Evolutionary conservation across 306 rosid genomes (phyloP), one percentile per base, ranked within the genome.

Genomic region (Adenanthera pavonina): DNA sequence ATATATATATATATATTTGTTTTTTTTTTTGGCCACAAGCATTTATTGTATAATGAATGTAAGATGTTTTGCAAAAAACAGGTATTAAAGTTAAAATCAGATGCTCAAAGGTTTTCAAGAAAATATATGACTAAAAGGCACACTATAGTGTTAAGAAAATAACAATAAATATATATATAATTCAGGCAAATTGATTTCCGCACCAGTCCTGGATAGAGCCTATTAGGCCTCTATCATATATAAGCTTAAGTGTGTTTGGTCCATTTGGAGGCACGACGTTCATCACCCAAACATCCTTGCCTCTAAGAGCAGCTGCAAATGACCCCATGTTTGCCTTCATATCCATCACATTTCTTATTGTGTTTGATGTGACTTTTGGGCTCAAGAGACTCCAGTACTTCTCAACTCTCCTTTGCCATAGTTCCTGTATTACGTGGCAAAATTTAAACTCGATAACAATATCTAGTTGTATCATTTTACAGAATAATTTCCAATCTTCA

Each of bases 251-350:
- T 19, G 97, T 92, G 85, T 93, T 93, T 12, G 87, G 92, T 84
- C 98, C 97, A 68, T 93, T 97, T 73, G 90, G 89, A 14, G 97
- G 91, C 16, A 93, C 96, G 70, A 91, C 98, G 67, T 93, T 95
- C 99, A 95, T 93, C 87, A 92, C 99, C 99, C 99, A 95, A 68
- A 93, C 98, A 75, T 89, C 81, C 86, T 93, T 95, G 78, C 75
- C 92, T 82, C 78, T 92, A 56, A 95, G 87, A 79, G 98, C 97
- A 89, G 99, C 97, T 52, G 87, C 99, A 86, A 92, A 93, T 52
- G 98, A 93, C 35, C 97, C 97, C 98, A 95, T 85, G 81, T 82
- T 69, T 75, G 99, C 92, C 85, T 95, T 93, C 99, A 95, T 93
- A 84, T 95, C 99, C 99, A 95, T 93, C 81, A 95, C 80, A 46